Conservation (phyloP, 768 basidiomycete species). For the Holtermanniella nyarrowii region DNA sequence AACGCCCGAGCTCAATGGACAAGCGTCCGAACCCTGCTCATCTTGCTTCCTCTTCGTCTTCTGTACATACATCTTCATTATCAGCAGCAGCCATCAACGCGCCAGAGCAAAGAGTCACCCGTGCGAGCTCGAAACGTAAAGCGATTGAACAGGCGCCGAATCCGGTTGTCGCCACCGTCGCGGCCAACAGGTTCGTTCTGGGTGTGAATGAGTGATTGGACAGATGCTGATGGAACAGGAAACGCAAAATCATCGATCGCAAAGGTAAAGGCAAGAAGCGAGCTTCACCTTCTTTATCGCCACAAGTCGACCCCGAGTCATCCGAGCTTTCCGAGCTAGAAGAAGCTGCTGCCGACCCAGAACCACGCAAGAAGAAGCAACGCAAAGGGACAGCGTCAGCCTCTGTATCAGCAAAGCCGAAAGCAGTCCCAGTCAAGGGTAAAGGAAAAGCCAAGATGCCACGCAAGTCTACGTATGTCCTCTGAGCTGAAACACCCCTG, state of each 20-base stretch:
- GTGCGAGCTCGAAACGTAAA: too few relatives aligned
- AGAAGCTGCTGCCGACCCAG: conserved; percentile 36
- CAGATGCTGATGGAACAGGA: too few relatives aligned
- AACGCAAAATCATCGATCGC: conserved; percentile 18
- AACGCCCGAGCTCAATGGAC: too few relatives aligned
- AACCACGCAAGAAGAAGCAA: background rate
- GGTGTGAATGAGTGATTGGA: too few relatives aligned
- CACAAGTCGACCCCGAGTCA: conserved; percentile 48
- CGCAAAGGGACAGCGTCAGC: background rate
- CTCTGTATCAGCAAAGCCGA: conserved; percentile 42
- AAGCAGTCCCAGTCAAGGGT: conserved; percentile 49
- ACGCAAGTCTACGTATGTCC: conserved; percentile 14
- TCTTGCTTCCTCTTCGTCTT: too few relatives aligned
- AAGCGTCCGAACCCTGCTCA: too few relatives aligned
- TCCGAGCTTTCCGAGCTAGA: conserved; percentile 1
- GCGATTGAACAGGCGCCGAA: too few relatives aligned
- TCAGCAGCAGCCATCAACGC: too few relatives aligned
- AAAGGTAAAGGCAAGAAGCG: conserved; percentile 97
- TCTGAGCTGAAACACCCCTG: background rate
- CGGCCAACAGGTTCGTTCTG: too few relatives aligned
- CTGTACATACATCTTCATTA: too few relatives aligned
- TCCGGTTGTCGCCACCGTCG: too few relatives aligned
- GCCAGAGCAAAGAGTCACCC: too few relatives aligned
- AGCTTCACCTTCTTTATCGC: conserved; percentile 59
- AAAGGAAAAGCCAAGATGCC: conserved; percentile 24